Percentiles rank a stretch among this genome's conserved stretches.
These are phyloP conservation scores for Corylus americana DNA, from an alignment of 306 rosid genomes.

Conservation along the genomic window DNA sequence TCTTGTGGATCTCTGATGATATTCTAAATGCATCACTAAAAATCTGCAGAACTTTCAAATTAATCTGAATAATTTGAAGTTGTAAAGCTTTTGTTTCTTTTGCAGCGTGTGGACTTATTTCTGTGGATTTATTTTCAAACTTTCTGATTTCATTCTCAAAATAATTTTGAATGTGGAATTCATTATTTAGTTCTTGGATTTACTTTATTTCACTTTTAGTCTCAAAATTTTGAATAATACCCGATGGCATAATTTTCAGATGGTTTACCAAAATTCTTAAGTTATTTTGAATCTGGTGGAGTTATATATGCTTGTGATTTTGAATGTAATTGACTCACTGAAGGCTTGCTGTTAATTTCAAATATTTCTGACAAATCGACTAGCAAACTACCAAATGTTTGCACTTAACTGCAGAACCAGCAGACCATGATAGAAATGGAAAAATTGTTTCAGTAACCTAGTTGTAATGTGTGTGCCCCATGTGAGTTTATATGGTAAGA, in stretches of 20 bases:
- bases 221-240: constrained; percentile 8
- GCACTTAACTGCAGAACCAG: neutral
- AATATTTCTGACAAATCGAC: neutral
- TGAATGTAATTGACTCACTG: neutral
- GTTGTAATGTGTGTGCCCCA: neutral
- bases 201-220: neutral
- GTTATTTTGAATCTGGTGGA: neutral
- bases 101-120: neutral
- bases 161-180: neutral
- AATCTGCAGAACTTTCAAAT: neutral
- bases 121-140: neutral
- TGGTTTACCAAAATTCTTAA: neutral
- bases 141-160: neutral
- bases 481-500: neutral
- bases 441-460: neutral
- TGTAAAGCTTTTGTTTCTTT: neutral
- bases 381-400: neutral
- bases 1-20: neutral
- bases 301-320: neutral
- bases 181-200: neutral
- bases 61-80: neutral
- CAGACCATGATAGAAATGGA: neutral
- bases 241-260: neutral
- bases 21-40: neutral
- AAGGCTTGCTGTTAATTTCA: neutral